Percentiles rank a stretch among this genome's conserved stretches.
phyloP scores from a whole-genome alignment of 345 rosid genomes.

The Durio zibethinus region DNA sequence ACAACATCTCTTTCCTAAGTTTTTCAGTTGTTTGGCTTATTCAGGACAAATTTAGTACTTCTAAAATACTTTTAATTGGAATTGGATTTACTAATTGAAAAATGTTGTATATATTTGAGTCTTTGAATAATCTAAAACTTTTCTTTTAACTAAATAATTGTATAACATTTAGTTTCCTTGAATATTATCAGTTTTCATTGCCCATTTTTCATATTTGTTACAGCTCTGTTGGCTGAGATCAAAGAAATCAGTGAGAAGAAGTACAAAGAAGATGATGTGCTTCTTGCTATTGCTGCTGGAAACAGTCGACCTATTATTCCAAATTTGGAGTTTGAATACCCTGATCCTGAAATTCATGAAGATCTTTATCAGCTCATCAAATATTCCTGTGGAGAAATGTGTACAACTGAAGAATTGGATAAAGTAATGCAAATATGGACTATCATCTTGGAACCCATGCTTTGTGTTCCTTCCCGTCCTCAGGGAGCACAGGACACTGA shows the following conservation, averaged over 20 bases:
- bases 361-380: constrained; percentile 90
- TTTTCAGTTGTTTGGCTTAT: not conserved
- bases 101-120: not conserved
- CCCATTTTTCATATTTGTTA: constrained; percentile 22
- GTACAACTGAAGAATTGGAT: constrained; percentile 81
- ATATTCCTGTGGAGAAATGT: constrained; percentile 91
- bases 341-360: constrained; percentile 80
- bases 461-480: constrained; percentile 81
- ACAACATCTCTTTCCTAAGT: not conserved
- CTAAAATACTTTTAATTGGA: not conserved
- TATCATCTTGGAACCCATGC: constrained; percentile 81
- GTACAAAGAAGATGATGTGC: constrained; percentile 70
- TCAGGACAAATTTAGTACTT: not conserved
- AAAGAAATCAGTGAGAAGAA: constrained; percentile 87
- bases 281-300: constrained; percentile 85
- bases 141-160: not conserved
- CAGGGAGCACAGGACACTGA: constrained; percentile 81
- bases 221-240: constrained; percentile 87
- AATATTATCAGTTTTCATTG: constrained; percentile 13
- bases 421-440: constrained; percentile 93
- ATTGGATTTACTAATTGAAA: constrained; percentile 10
- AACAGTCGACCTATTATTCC: constrained; percentile 59
- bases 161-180: not conserved
- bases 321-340: constrained; percentile 73
- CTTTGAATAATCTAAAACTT: not conserved